phyloP scores from a whole-genome alignment of 176 grass and related monocot species.

The Elymus sibiricus region DNA sequence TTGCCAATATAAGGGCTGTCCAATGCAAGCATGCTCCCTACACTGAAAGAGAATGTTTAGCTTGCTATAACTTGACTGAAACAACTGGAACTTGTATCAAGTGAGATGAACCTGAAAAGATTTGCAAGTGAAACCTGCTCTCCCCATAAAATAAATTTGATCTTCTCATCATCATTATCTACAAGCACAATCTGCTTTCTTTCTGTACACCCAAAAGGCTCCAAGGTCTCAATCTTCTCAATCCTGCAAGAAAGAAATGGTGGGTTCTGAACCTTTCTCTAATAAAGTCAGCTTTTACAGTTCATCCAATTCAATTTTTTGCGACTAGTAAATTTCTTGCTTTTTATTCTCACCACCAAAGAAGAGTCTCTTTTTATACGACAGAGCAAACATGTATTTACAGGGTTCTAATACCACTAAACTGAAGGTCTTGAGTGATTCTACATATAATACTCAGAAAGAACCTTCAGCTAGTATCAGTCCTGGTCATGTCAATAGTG shows the following conservation, averaged over 20 bases:
- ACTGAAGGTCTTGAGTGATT: background rate
- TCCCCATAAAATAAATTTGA: slow-evolving; percentile 95
- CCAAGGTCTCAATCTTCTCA: slow-evolving; percentile 67
- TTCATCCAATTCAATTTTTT: background rate
- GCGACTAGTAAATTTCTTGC: background rate
- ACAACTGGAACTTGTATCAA: slow-evolving; percentile 16
- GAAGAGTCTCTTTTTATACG: background rate
- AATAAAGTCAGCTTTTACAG: background rate
- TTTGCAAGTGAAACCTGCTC: slow-evolving; percentile 93
- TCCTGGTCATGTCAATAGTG: background rate
- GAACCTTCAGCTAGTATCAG: background rate
- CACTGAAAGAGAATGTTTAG: slow-evolving; percentile 57
- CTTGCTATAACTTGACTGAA: slow-evolving; percentile 2
- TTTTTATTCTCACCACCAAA: background rate
- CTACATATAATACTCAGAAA: background rate
- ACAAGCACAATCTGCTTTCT: slow-evolving; percentile 69
- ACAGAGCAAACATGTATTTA: background rate
- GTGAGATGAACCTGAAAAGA: slow-evolving; percentile 74
- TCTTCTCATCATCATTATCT: slow-evolving; percentile 67
- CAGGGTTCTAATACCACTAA: background rate
- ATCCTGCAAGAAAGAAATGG: slow-evolving; percentile 55
- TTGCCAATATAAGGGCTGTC: slow-evolving; percentile 84
- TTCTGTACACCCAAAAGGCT: slow-evolving; percentile 56
- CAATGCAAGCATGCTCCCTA: slow-evolving; percentile 91
- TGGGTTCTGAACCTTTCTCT: slow-evolving; percentile 6